phyloP scores from a whole-genome alignment of 495 filamentous ascomycete genomes.

The Chaetomidium leptoderma region DNA sequence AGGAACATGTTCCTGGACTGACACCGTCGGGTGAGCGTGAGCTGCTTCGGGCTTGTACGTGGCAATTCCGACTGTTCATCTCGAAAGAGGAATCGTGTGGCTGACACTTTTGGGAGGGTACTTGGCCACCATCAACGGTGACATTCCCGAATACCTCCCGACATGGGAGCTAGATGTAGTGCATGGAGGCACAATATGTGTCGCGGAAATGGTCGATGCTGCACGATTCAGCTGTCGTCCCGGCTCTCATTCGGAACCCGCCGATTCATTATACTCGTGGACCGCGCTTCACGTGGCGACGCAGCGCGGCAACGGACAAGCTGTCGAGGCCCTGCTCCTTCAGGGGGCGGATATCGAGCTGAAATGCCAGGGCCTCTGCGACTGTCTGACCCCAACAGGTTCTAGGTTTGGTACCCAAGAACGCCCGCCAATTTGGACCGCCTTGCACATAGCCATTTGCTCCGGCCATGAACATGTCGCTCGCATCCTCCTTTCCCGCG shows the following conservation, averaged over 20 bases:
- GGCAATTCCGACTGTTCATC: not conserved
- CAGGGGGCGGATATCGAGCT: not conserved
- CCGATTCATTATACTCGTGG: not conserved
- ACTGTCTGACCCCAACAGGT: not conserved
- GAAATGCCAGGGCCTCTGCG: constrained; percentile 3
- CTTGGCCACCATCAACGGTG: not conserved
- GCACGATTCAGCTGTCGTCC: not conserved
- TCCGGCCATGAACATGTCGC: not conserved
- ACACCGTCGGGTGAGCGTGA: no score
- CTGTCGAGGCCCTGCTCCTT: not conserved
- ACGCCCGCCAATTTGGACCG: not conserved
- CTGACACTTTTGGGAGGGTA: not conserved
- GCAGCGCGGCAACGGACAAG: not conserved
- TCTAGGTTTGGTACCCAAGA: not conserved
- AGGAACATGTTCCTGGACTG: no score
- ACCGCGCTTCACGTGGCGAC: constrained; percentile 1
- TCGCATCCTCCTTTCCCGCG: not conserved
- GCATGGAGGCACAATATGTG: no score
- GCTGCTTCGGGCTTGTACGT: not conserved
- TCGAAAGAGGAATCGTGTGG: not conserved
- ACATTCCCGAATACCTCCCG: not conserved
- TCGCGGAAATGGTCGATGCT: not conserved
- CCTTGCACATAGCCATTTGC: not conserved
- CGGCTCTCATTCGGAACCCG: not conserved
- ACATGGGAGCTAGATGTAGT: no score